Evolutionary conservation across 768 basidiomycete species (phyloP).

Genomic region (Agrocybe pediades): DNA sequence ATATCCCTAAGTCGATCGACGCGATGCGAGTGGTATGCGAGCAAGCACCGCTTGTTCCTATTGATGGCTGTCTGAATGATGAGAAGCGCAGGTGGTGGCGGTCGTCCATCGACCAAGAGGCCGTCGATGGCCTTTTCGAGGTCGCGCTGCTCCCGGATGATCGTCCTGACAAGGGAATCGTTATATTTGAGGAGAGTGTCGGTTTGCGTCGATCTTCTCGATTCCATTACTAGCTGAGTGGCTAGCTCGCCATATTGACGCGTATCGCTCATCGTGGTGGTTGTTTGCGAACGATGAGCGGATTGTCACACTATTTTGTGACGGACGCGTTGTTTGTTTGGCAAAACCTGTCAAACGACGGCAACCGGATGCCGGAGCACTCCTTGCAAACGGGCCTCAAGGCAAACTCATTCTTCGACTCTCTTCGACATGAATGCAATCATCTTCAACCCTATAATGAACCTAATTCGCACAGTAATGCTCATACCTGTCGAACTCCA

Average conservation of each 20-base stretch:
- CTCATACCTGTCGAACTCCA: too few relatives aligned
- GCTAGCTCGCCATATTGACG: conserved; percentile 85
- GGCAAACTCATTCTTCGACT: too few relatives aligned
- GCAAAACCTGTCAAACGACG: too few relatives aligned
- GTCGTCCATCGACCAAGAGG: conserved; percentile 37
- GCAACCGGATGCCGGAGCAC: too few relatives aligned
- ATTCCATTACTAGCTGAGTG: conserved; percentile 84
- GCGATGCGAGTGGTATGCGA: conserved; percentile 91
- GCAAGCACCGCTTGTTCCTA: conserved; percentile 93
- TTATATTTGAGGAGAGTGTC: conserved; percentile 92
- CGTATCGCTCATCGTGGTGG: conserved; percentile 47
- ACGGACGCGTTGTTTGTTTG: conserved; percentile 24
- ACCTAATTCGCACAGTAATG: too few relatives aligned
- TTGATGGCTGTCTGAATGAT: conserved; percentile 88
- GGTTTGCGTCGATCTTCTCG: conserved; percentile 80
- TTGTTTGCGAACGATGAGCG: conserved; percentile 1
- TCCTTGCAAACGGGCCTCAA: too few relatives aligned
- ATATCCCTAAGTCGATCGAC: conserved; percentile 80
- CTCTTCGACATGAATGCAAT: too few relatives aligned
- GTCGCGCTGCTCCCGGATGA: conserved; percentile 90
- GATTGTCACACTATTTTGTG: conserved; percentile 15
- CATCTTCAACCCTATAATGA: too few relatives aligned
- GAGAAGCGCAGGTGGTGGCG: conserved; percentile 65
- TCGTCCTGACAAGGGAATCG: conserved; percentile 79
- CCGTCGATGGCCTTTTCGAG: conserved; percentile 63